phyloP scores from a whole-genome alignment of 805 yeast genomes.

The Candida endomychidarum region DNA sequence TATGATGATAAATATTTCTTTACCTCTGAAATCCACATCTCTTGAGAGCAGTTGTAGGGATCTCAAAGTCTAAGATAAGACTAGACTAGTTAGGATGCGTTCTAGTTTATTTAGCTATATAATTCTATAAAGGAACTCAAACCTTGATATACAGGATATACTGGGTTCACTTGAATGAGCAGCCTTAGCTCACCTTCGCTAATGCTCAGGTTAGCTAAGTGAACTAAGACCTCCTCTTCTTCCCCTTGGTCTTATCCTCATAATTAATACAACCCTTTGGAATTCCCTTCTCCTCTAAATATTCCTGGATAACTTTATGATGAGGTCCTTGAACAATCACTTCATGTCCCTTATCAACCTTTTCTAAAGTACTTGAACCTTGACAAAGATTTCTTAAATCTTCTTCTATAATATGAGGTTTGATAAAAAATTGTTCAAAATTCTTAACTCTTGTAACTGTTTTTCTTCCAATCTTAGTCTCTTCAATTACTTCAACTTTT shows the following conservation, averaged over 20 bases:
- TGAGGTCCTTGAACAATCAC: constrained; percentile 94
- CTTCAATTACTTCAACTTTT: constrained; percentile 62
- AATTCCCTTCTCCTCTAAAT: constrained; percentile 61
- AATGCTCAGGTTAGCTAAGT: too few relatives aligned
- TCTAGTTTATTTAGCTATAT: too few relatives aligned
- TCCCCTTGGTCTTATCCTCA: constrained; percentile 59
- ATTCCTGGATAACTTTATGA: constrained; percentile 56
- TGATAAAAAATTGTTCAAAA: constrained; percentile 65
- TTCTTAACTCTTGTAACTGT: constrained; percentile 71
- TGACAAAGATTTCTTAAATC: constrained; percentile 79
- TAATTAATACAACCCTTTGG: constrained; percentile 63
- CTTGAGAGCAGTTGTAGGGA: too few relatives aligned
- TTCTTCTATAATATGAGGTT: constrained; percentile 62
- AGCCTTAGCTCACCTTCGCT: too few relatives aligned
- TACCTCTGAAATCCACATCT: too few relatives aligned
- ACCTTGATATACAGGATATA: too few relatives aligned
- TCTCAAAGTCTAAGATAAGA: too few relatives aligned
- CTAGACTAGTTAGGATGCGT: too few relatives aligned
- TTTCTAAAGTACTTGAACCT: constrained; percentile 79
- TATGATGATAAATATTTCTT: not conserved
- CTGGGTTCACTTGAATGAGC: too few relatives aligned
- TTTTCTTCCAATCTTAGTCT: constrained; percentile 79
- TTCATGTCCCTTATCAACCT: constrained; percentile 57
- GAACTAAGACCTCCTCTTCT: constrained; percentile 29
- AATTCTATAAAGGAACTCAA: too few relatives aligned